These are phyloP conservation scores for Oenanthe sinensis DNA, from an alignment of 129 eudicot species.

Conservation along the genomic window DNA sequence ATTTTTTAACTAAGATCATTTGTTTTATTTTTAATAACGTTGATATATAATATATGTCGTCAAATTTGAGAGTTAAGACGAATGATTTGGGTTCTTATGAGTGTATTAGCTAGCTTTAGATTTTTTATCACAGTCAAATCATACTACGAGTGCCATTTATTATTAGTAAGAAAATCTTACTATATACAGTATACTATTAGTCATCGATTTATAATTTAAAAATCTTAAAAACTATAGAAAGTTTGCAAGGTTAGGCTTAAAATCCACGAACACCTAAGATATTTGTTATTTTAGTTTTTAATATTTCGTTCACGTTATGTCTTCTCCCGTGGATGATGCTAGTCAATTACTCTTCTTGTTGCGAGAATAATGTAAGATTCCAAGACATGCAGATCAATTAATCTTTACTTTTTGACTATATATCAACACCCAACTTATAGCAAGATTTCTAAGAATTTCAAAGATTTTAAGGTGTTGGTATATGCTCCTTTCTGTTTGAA, in stretches of 20 bases:
- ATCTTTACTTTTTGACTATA: neutral
- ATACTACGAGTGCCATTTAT: too few species aligned
- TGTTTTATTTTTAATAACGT: too few species aligned
- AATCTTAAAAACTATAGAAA: neutral
- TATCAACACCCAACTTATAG: neutral
- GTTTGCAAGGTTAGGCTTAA: neutral
- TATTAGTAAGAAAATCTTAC: too few species aligned
- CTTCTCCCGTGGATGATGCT: neutral
- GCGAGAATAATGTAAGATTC: neutral
- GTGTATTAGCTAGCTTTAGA: too few species aligned
- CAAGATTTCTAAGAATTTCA: neutral
- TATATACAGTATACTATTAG: too few species aligned
- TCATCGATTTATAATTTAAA: too few species aligned
- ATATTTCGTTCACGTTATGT: conserved; percentile 3
- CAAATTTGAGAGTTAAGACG: too few species aligned
- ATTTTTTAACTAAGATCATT: too few species aligned
- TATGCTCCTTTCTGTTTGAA: too few species aligned
- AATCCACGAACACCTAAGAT: neutral
- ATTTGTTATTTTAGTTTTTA: neutral
- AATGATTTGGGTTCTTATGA: too few species aligned
- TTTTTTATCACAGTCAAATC: too few species aligned
- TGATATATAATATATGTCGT: too few species aligned
- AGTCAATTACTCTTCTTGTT: neutral
- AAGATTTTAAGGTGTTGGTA: neutral
- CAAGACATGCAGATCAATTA: neutral